These are phyloP conservation scores for Penicillium odoratum DNA, from an alignment of 495 filamentous ascomycete species.

Conservation along the genomic window DNA sequence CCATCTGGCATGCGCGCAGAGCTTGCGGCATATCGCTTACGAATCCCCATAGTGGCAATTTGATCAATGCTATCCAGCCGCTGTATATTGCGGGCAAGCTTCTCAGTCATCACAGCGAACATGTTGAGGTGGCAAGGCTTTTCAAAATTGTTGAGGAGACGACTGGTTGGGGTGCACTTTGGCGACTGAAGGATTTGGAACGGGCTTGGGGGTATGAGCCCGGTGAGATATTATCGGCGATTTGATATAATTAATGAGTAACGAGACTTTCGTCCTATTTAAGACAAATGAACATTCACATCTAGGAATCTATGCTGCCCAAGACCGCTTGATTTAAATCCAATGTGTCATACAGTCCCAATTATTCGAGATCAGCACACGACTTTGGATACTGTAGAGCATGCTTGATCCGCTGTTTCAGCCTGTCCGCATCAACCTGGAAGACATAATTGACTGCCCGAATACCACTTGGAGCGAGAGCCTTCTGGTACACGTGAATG, in stretches of 20 bases:
- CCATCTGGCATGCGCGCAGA: slow-evolving; percentile 45
- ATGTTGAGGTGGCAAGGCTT: slow-evolving; percentile 34
- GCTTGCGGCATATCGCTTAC: slow-evolving; percentile 46
- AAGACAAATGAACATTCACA: too few species aligned
- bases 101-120: slow-evolving; percentile 41
- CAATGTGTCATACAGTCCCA: background rate
- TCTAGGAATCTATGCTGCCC: too few species aligned
- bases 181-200: slow-evolving; percentile 42
- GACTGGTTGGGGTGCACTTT: slow-evolving; percentile 42
- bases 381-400: slow-evolving; percentile 30
- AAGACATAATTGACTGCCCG: slow-evolving; percentile 36
- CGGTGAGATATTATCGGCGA: slow-evolving; percentile 26
- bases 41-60: slow-evolving; percentile 42
- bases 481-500: slow-evolving; percentile 36
- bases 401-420: slow-evolving; percentile 32
- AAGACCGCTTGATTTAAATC: background rate
- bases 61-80: slow-evolving; percentile 49
- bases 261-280: too few species aligned
- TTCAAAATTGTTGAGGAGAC: slow-evolving; percentile 38
- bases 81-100: slow-evolving; percentile 45
- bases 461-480: slow-evolving; percentile 30
- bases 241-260: slow-evolving; percentile 11
- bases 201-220: slow-evolving; percentile 41
- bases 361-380: slow-evolving; percentile 19
- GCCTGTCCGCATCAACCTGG: slow-evolving; percentile 30